Evolutionary conservation across 352 stramenopile genomes (phyloP), one percentile per base, ranked within the genome.

Genomic region (Globisporangium paddicum): DNA sequence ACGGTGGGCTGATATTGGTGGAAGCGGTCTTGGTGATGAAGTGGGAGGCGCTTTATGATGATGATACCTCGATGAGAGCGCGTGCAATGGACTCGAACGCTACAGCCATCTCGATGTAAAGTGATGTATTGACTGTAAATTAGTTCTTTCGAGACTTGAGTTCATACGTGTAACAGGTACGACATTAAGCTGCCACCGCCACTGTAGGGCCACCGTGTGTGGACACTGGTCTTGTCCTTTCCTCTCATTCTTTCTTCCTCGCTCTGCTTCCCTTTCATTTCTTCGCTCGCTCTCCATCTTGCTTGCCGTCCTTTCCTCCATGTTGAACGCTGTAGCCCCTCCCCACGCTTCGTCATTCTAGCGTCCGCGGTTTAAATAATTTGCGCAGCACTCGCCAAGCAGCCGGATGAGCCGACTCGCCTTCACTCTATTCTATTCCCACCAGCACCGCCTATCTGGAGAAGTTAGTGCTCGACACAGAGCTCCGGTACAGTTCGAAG

Each of bases 401-500:
- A n/a, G 45, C 45, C 23, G 5, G 13, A 41, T 16, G 35, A n/a
- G n/a, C 8, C 25, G 7, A 51, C 8, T 42, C 34, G 9, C 48
- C 23, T 30, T 30, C 45, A n/a, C 21, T 55, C 30, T 55, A 55
- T 42, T 42, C 48, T 42, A 55, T 30, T 13, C 18, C 18, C n/a
- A 14, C n/a, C n/a, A n/a, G n/a, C n/a, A n/a, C n/a, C n/a, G n/a
- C 19, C 54, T 60, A 60, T 60, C 42, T 42, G 21, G 42, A 44
- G 44, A 45, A 60, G 37, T 60, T 41, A 44, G 26, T 47, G 28
- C 41, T 47, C 55, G 46, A 51, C n/a, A 50, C 48, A 1, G 57
- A 51, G 16, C 38, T 34, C 40, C 49, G 55, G 63, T 85, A 75
- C 47, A 75, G 60, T 55, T 89, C 70, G 44, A 87, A 77, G 13